Evolutionary conservation across 495 filamentous ascomycete genomes (phyloP), one percentile per base, ranked within the genome.

Genomic region (Penicillium odoratum): DNA sequence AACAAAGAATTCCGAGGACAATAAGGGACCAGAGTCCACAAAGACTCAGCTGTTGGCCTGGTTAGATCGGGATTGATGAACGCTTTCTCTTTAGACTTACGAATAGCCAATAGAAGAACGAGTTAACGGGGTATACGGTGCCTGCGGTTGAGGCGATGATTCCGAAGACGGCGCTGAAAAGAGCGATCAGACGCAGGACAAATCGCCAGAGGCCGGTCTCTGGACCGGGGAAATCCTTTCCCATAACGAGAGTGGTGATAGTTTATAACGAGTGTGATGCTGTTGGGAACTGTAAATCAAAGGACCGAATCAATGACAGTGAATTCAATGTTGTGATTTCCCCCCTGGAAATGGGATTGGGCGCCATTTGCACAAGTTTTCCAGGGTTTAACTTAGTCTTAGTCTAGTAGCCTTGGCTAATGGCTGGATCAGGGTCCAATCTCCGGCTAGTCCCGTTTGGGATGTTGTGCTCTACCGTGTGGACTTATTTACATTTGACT

Each of bases 1-100:
- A 49, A 9, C 10, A 28, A 1, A 49, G 28, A 28, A 34, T n/a
- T 8, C 11, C 30, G 13, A 49, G 47, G 16, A 16, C 28, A 21
- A 49, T 49, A 10, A 49, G 9, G 7, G 47, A 49, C 47, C 47
- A 49, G 3, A 49, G 7, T 13, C 26, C 47, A 28, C 47, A 49
- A 3, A 49, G 3, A 10, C 44, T 44, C 10, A 48, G 26, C 51
- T 36, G 9, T 31, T 49, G 26, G 15, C 3, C n/a, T 31, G 3
- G 4, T 30, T 49, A 49, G 28, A 15, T 48, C 10, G 47, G 11
- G 45, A 47, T 8, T 33, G 26, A 38, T 38, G 11, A 38, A 4
- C 10, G 13, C 6, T 16, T 11, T 15, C 7, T 40, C 13, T 38
- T 11, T 33, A 3, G 13, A 40, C 47, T 49, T 33, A 49, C 47